Evolutionary conservation across 1,139 yeast species (phyloP), one percentile per base, ranked within the genome.

Genomic region (Schwanniomyces etchellsii): DNA sequence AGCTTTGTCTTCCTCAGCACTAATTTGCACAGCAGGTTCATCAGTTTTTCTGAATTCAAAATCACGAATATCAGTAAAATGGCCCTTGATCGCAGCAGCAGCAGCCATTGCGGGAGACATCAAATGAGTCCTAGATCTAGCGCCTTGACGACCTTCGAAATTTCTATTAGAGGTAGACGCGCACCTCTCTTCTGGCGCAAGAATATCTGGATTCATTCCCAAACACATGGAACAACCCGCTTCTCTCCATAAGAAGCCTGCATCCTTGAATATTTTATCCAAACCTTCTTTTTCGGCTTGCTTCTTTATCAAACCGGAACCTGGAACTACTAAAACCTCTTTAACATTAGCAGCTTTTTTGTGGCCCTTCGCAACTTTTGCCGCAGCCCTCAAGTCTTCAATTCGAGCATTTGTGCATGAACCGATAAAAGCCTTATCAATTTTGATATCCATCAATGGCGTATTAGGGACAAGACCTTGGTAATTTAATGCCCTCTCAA

Each of bases 21-120:
- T 77, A 36, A 86, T 62, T 15, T 67, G 54, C 36, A 86, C 64
- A 36, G 75, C 62, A 35, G 94, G 80, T 42, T 74, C 73, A 44
- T 77, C 84, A 35, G 65, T 58, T 43, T 68, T 68, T 41, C 70
- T 67, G 57, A 74, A 82, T 37, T 77, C 68, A 55, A 73, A 85
- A 37, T 83, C 82, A 60, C 97, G 81, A 44, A 88, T 89, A 55
- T 91, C 98, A 29, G 84, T 74, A 51, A 91, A 81, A 52, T 81
- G 89, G 43, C 98, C 98, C 36, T 75, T 76, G 43, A 91, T 81
- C 47, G 93, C 96, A 20, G 98, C 97, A 22, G 96, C 96, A 14
- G 98, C 98, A 29, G 98, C 97, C 98, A 91, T 91, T 20, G 95
- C 95, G 22, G 98, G 98, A 11, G 96, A 86, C 94, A 89, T 86